These are phyloP conservation scores for Trichophyton rubrum DNA, from an alignment of 2,329 filamentous ascomycete species.

Conservation along the genomic window DNA sequence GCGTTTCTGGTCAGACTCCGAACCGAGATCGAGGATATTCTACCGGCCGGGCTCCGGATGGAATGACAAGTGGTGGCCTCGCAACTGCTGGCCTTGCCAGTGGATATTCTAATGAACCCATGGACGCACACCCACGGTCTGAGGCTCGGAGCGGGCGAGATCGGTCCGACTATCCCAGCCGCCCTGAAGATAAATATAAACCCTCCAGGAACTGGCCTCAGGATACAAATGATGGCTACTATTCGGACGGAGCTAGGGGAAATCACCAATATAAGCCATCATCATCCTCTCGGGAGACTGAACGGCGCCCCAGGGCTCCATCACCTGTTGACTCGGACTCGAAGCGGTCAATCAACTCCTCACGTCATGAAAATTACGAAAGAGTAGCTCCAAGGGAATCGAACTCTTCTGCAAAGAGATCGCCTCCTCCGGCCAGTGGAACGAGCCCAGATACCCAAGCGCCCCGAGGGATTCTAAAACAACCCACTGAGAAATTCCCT, in stretches of 20 bases:
- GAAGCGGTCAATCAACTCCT: neutral
- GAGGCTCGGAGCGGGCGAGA: slow-evolving; percentile 17
- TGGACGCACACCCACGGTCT: slow-evolving; percentile 12
- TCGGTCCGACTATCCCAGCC: slow-evolving; percentile 14
- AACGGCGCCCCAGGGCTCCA: neutral
- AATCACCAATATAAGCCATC: neutral
- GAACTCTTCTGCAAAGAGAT: neutral
- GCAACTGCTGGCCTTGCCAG: slow-evolving; percentile 27
- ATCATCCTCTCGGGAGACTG: neutral
- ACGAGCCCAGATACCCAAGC: slow-evolving; percentile 25
- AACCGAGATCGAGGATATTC: neutral
- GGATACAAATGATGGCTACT: neutral
- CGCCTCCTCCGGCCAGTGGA: slow-evolving; percentile 42
- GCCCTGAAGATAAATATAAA: neutral
- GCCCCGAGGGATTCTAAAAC: slow-evolving; percentile 74
- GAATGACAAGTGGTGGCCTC: slow-evolving; percentile 17
- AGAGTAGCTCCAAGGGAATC: neutral
- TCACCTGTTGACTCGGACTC: neutral
- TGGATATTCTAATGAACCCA: slow-evolving; percentile 20
- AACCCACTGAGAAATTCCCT: slow-evolving; percentile 69
- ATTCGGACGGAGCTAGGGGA: slow-evolving; percentile 4
- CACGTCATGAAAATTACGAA: neutral
- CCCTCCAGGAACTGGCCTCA: neutral
- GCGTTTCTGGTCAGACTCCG: neutral
- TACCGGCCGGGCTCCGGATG: neutral